phyloP scores from a whole-genome alignment of 768 basidiomycete species.

The Crassisporium funariophilum region DNA sequence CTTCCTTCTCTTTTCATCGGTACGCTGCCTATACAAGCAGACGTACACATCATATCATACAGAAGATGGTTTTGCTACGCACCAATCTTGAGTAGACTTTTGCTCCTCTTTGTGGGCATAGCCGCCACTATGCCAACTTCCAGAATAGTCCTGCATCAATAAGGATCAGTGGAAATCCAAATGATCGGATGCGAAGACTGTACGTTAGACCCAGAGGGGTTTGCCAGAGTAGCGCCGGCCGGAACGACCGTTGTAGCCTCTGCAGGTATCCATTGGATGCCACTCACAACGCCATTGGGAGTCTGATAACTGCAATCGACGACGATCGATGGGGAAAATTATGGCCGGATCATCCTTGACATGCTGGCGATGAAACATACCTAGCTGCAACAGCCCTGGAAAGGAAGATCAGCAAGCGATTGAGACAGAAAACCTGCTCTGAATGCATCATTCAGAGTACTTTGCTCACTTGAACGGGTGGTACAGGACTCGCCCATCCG shows the following conservation, averaged over 20 bases:
- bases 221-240: constrained; percentile 59
- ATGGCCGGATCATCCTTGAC: constrained; percentile 6
- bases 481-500: constrained; percentile 66
- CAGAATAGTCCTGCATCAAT: constrained; percentile 53
- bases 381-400: constrained; percentile 73
- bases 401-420: constrained; percentile 22
- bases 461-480: constrained; percentile 73
- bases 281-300: constrained; percentile 62
- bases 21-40: constrained; percentile 52
- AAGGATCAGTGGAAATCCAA: not conserved
- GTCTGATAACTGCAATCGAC: constrained; percentile 65
- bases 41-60: too few species aligned
- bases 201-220: constrained; percentile 1
- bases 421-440: constrained; percentile 3
- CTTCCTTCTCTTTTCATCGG: constrained; percentile 45
- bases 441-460: too few species aligned
- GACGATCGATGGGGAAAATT: constrained; percentile 22
- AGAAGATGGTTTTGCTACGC: too few species aligned
- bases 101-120: constrained; percentile 42
- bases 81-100: constrained; percentile 50
- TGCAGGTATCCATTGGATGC: constrained; percentile 70
- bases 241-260: constrained; percentile 67
- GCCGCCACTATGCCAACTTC: constrained; percentile 51
- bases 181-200: too few species aligned
- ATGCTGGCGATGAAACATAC: constrained; percentile 39